Base-by-base conservation (phyloP, 2,329 filamentous ascomycete species). In the Colletotrichum sp. region DNA sequence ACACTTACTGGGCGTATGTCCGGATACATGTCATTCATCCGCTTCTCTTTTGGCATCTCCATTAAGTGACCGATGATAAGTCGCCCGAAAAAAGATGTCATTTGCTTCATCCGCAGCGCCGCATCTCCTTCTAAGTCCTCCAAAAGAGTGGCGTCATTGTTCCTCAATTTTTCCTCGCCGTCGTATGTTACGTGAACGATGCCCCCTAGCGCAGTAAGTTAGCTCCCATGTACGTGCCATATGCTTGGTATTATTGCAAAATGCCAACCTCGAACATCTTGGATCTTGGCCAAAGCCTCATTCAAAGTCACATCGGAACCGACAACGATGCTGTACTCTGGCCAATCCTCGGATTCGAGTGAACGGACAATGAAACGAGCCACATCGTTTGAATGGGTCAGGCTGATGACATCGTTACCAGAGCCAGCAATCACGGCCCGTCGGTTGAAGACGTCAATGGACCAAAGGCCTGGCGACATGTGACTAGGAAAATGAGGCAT, bases 311-410 rank as follows among this genome's bases (percentile, higher is more conserved):
- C 66, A 59, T 83, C 82, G 68, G 88, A 87, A 1, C 87, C 86
- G 78, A 85, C 75, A 62, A 86, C 73, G 32, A 77, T 80, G 8
- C 83, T 79, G 12, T 81, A 78, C 34, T 84, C 81, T 2, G 87
- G 84, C 89, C 89, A 90, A 18, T 82, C 82, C 4, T 83, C 77
- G 21, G 86, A 76, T 18, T 84, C 83, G 10, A 91, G 78, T 5
- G 83, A 71, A 5, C 82, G 83, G 12, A 83, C 84, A 12, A 89
- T 82, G 71, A 88, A 90, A 32, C 80, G 83, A 3, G 85, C 89
- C 39, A 91, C 81, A 78, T 91, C 89, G 5, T 81, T 81, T 2
- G 85, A 88, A 77, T 90, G 87, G 0, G 88, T 90, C 79, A 90
- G 86, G 8, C 84, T 80, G n/a, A 88, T 82, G 5, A 79, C 79